phyloP scores from a whole-genome alignment of 306 rosid genomes.

The Senna tora region DNA sequence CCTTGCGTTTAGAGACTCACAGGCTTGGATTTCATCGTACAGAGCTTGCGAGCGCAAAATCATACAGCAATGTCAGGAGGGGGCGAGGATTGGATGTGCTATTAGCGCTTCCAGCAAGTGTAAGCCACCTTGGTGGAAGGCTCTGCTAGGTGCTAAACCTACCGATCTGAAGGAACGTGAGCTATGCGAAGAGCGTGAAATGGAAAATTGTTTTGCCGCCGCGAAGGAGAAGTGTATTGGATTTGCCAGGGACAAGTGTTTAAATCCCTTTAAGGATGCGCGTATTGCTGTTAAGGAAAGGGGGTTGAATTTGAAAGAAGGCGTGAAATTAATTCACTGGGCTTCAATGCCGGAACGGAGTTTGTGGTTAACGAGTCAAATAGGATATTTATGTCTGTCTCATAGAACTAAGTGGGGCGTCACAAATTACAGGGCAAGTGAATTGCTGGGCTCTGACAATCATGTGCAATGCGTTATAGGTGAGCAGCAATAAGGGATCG shows the following conservation, averaged over 20 bases:
- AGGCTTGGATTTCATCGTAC: constrained; percentile 69
- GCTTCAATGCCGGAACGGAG: constrained; percentile 33
- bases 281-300: constrained; percentile 45
- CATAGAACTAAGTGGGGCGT: constrained; percentile 28
- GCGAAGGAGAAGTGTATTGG: constrained; percentile 53
- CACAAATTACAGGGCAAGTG: constrained; percentile 53
- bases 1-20: constrained; percentile 62
- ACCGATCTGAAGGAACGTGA: constrained; percentile 57
- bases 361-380: constrained; percentile 27
- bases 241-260: constrained; percentile 58
- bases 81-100: constrained; percentile 66
- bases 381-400: constrained; percentile 11
- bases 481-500: constrained; percentile 10
- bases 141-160: constrained; percentile 45
- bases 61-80: constrained; percentile 67
- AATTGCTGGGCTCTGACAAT: constrained; percentile 40
- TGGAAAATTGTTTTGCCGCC: constrained; percentile 33
- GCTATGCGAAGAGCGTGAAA: constrained; percentile 53
- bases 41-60: constrained; percentile 48
- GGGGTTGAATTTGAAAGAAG: constrained; percentile 41
- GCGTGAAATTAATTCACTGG: constrained; percentile 43
- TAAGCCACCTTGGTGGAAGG: constrained; percentile 84
- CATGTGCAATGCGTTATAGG: constrained; percentile 39
- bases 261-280: constrained; percentile 57
- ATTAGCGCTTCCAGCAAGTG: constrained; percentile 48